phyloP scores from a whole-genome alignment of 352 stramenopile genomes.

The Phytophthora pinifolia region DNA sequence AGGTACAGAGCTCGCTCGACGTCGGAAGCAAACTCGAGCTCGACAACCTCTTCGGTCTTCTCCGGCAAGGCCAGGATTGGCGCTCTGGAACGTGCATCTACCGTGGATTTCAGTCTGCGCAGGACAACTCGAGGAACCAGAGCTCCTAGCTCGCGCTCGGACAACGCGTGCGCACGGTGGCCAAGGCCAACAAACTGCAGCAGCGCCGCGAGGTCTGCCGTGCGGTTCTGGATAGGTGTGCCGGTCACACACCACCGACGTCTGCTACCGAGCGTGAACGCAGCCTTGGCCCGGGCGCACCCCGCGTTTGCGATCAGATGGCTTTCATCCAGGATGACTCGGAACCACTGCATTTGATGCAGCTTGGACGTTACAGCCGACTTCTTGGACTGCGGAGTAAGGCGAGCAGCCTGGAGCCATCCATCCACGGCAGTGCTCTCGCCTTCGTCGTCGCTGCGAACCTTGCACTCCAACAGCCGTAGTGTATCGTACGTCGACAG shows the following conservation, averaged over 20 bases:
- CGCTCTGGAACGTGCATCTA: conserved; percentile 46
- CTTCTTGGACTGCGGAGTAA: conserved; percentile 29
- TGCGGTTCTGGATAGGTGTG: conserved; percentile 90
- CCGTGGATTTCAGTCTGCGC: conserved; percentile 77
- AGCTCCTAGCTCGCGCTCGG: conserved; percentile 64
- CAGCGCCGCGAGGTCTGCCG: conserved; percentile 84
- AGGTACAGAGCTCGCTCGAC: conserved; percentile 78
- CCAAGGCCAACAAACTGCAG: conserved; percentile 84
- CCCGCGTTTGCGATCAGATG: conserved; percentile 89
- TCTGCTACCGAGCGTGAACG: conserved; percentile 65
- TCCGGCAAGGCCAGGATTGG: conserved; percentile 60
- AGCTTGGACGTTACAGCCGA: conserved; percentile 58
- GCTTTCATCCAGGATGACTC: conserved; percentile 89
- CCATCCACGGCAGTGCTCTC: conserved; percentile 16
- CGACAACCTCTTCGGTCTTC: conserved; percentile 60
- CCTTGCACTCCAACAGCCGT: conserved; percentile 69
- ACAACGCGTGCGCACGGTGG: conserved; percentile 49
- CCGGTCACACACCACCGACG: conserved; percentile 89
- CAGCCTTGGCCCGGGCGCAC: conserved; percentile 58
- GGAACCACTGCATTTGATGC: conserved; percentile 79
- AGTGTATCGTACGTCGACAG: conserved; percentile 84
- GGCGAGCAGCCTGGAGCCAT: conserved; percentile 34
- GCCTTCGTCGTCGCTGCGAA: conserved; percentile 27
- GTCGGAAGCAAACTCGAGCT: conserved; percentile 66
- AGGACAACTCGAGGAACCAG: conserved; percentile 84